phyloP scores from a whole-genome alignment of 371 early-diverging fungal species.

The Mortierella sp. region DNA sequence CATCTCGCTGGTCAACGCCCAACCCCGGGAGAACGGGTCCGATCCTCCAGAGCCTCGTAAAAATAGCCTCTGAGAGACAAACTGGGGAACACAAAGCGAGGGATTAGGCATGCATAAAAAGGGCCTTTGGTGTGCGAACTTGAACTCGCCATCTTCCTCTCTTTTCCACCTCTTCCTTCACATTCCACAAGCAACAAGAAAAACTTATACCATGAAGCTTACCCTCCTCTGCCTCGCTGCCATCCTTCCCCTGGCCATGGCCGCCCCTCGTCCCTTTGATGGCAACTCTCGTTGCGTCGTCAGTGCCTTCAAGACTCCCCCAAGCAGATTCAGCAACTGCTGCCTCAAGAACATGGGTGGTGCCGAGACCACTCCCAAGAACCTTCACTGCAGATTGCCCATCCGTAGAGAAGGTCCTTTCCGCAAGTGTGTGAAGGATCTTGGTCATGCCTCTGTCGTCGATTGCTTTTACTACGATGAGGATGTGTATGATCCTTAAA shows the following conservation, averaged over 20 bases:
- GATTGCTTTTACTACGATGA: conserved; percentile 20
- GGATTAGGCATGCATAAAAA: too few species aligned
- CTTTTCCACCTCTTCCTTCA: too few species aligned
- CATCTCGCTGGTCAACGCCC: too few species aligned
- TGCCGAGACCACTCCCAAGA: conserved; percentile 10
- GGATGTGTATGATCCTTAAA: too few species aligned
- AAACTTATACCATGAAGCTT: conserved; percentile 9
- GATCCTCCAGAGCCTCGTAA: too few species aligned
- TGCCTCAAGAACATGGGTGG: conserved; percentile 37
- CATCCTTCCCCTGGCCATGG: conserved; percentile 15
- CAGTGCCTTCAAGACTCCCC: conserved; percentile 22
- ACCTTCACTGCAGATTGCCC: conserved; percentile 21
- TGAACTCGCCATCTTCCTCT: too few species aligned
- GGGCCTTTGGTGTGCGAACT: too few species aligned
- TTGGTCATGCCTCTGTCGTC: conserved; percentile 22
- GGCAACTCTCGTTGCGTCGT: conserved; percentile 30
- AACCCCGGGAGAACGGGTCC: too few species aligned
- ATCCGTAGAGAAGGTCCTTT: conserved; percentile 23
- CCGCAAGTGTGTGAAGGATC: conserved; percentile 36
- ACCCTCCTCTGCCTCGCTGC: conserved; percentile 2
- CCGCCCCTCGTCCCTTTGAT: conserved; percentile 19
- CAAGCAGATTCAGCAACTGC: conserved; percentile 18
- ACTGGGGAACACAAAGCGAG: too few species aligned
- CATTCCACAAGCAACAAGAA: conserved; percentile 2
- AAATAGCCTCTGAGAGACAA: too few species aligned